Evolutionary conservation across 495 filamentous ascomycete species (phyloP).

Genomic region (Aspergillus saccharolyticus): DNA sequence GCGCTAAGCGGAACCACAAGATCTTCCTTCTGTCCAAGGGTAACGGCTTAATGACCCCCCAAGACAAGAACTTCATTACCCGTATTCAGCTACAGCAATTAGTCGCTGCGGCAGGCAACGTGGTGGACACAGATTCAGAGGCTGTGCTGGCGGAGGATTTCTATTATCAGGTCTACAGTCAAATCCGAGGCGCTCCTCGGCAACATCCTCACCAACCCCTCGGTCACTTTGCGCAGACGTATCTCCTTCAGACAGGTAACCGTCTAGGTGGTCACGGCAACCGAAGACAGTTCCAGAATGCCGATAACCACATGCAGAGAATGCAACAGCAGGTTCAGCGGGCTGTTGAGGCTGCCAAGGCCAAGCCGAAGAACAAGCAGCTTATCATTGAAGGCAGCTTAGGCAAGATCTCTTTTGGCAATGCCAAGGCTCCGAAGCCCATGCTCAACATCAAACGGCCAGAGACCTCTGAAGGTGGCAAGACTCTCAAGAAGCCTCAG

Average conservation of each 20-base stretch:
- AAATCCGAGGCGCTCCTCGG: slow-evolving; percentile 81
- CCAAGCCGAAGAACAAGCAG: slow-evolving; percentile 95
- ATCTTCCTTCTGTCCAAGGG: slow-evolving; percentile 89
- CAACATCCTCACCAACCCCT: slow-evolving; percentile 86
- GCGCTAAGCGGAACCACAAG: slow-evolving; percentile 97
- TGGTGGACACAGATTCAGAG: slow-evolving; percentile 73
- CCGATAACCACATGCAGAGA: slow-evolving; percentile 94
- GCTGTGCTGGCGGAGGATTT: slow-evolving; percentile 85
- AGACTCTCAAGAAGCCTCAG: slow-evolving; percentile 39
- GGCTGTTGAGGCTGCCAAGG: slow-evolving; percentile 93
- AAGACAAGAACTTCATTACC: slow-evolving; percentile 99
- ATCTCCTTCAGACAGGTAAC: slow-evolving; percentile 86
- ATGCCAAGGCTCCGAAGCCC: slow-evolving; percentile 92
- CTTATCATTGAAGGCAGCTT: slow-evolving; percentile 97
- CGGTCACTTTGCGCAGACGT: slow-evolving; percentile 96
- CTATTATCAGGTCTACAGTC: slow-evolving; percentile 95
- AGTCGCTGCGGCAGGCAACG: slow-evolving; percentile 82
- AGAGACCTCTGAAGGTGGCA: slow-evolving; percentile 58
- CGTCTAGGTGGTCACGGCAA: slow-evolving; percentile 59
- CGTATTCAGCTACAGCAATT: slow-evolving; percentile 96
- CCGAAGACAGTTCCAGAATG: slow-evolving; percentile 64
- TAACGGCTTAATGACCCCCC: slow-evolving; percentile 97
- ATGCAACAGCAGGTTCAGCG: slow-evolving; percentile 99
- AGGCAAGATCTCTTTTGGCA: slow-evolving; percentile 98
- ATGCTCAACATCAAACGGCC: slow-evolving; percentile 89